These are phyloP conservation scores for Oryza coarctata DNA, from an alignment of 176 grass and related monocot genomes.

Conservation along the genomic window DNA sequence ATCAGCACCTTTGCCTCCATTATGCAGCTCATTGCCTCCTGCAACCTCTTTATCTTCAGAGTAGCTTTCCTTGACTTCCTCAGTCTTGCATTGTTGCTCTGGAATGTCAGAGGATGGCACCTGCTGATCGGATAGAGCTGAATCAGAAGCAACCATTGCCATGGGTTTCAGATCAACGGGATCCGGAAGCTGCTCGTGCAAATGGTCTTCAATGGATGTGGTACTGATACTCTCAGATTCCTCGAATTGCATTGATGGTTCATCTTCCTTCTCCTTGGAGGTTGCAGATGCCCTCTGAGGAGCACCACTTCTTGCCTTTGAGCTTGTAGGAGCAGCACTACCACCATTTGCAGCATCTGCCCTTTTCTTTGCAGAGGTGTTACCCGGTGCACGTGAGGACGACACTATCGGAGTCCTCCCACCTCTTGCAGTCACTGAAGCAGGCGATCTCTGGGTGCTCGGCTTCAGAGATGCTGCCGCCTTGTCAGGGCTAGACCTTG, in stretches of 20 bases:
- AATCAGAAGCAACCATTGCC: background rate
- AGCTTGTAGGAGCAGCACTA: background rate
- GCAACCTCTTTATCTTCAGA: constrained; percentile 17
- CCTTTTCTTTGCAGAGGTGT: constrained; percentile 10
- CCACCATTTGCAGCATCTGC: constrained; percentile 31
- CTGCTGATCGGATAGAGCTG: background rate
- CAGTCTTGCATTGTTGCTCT: constrained; percentile 20
- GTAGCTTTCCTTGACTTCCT: background rate
- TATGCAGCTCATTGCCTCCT: background rate
- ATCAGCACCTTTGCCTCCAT: constrained; percentile 25
- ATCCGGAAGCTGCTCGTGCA: constrained; percentile 32
- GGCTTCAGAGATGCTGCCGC: constrained; percentile 22
- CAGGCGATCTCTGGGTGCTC: background rate
- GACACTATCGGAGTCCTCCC: constrained; percentile 16
- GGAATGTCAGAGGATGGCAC: background rate
- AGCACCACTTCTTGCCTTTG: constrained; percentile 38
- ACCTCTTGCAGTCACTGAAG: constrained; percentile 9
- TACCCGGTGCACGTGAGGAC: background rate
- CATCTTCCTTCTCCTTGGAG: constrained; percentile 37
- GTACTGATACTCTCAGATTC: constrained; percentile 34
- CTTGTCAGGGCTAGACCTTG: constrained; percentile 30
- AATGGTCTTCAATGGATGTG: constrained; percentile 37
- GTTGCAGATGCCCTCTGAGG: constrained; percentile 13
- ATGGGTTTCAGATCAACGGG: constrained; percentile 25
- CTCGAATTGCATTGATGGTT: constrained; percentile 20